Evolutionary conservation across 768 basidiomycete genomes (phyloP).

Genomic region (Podaxis rugospora): DNA sequence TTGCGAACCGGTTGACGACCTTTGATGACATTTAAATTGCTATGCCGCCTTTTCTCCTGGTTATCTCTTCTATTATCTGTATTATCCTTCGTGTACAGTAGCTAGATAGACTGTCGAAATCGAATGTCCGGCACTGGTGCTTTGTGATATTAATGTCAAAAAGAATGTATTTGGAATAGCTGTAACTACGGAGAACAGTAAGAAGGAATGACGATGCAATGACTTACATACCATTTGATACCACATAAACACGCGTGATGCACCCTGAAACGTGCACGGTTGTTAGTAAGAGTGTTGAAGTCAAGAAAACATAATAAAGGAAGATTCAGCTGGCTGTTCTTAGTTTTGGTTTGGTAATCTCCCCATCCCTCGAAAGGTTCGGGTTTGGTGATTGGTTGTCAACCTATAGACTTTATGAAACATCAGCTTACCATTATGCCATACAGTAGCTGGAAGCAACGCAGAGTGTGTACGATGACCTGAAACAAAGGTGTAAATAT

Average conservation of each 20-base stretch:
- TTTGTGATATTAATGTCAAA: not conserved
- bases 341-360: slow-evolving; percentile 45
- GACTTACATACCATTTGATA: not conserved
- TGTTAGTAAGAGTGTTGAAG: slow-evolving; percentile 3
- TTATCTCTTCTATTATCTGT: not conserved
- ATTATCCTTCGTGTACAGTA: slow-evolving; percentile 8
- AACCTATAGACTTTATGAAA: slow-evolving; percentile 28
- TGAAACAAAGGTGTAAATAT: slow-evolving; percentile 2
- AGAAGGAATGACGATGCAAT: not conserved
- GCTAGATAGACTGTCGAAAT: not conserved
- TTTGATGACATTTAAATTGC: not conserved
- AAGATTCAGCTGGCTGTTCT: slow-evolving; percentile 59
- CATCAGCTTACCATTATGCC: slow-evolving; percentile 14
- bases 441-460: slow-evolving; percentile 5
- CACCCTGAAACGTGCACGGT: not conserved
- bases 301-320: not conserved
- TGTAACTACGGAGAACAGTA: not conserved
- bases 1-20: not conserved
- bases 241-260: not conserved
- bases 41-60: not conserved
- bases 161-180: not conserved
- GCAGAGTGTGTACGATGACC: not conserved
- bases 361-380: slow-evolving; percentile 42
- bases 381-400: slow-evolving; percentile 42
- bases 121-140: not conserved